Base-by-base conservation (phyloP, 2,329 filamentous ascomycete genomes). In the Ophiostoma sp. region DNA sequence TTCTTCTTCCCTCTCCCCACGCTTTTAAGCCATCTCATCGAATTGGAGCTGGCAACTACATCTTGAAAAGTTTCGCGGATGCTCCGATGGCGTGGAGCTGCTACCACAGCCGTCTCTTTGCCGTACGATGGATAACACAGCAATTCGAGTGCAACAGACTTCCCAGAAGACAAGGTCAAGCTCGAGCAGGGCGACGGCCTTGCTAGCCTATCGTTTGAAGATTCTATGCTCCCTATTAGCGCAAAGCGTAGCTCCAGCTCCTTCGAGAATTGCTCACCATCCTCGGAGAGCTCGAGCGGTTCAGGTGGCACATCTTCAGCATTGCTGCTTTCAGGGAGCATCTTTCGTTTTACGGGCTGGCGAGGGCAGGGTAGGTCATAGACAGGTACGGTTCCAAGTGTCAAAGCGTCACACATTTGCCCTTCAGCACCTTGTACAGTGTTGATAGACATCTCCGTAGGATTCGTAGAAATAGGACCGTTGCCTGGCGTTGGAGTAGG, bases 221-320 rank as follows among this genome's bases (percentile, higher is more conserved):
- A 33, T 2, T 22, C 31, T 4, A 50, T 2, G 2, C 8, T 31
- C 11, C 7, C 45, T 6, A 28, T 7, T 2, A 69, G 66, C 9
- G 28, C 28, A 22, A 69, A 69, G 8, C 66, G 66, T n/a, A 36
- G 25, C 45, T 69, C 66, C 45, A 69, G 66, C 28, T 69, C 66
- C n/a, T 50, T 52, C 4, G 28, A 52, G 19, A 69, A 69, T 17
- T 8, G 8, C 28, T 55, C 28, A 15, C 45, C 66, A 9, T 69
- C 66, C n/a, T 52, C 45, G 12, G 66, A 69, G 5, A 69, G 66
- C 11, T 69, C 25, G 5, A 52, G 5, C 3, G 66, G 19, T 19
- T 55, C 45, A 7, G 45, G 42, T 15, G 17, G 9, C 19, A 11
- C 8, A 11, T 33, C 28, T 9, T 33, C 45, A 1, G 45, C 45